phyloP scores from a whole-genome alignment of 2,329 filamentous ascomycete species.

The Sphaerostilbella broomeana region DNA sequence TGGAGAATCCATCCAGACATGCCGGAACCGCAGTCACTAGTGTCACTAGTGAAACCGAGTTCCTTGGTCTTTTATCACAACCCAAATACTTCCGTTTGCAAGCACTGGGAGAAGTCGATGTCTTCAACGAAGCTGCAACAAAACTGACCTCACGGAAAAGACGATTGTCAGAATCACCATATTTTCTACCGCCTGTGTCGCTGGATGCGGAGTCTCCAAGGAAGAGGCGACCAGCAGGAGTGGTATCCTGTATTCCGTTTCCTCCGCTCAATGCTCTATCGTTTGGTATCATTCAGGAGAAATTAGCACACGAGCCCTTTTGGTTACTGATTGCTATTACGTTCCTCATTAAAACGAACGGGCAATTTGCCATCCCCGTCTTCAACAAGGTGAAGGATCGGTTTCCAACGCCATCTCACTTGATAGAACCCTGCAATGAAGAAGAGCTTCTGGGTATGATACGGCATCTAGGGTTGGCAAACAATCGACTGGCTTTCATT shows the following conservation, averaged over 20 bases:
- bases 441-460: constrained; percentile 56
- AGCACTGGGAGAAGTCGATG: too few relatives aligned
- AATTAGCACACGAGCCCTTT: constrained; percentile 68
- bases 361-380: constrained; percentile 65
- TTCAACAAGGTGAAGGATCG: constrained; percentile 60
- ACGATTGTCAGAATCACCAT: constrained; percentile 25
- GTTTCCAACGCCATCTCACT: constrained; percentile 59
- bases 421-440: constrained; percentile 48
- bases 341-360: constrained; percentile 77
- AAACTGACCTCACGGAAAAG: constrained; percentile 12
- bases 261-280: constrained; percentile 54
- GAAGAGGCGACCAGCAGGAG: constrained; percentile 35
- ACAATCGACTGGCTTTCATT: constrained; percentile 59
- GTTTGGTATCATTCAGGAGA: constrained; percentile 83
- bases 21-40: too few relatives aligned
- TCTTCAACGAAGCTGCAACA: too few relatives aligned
- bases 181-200: constrained; percentile 22
- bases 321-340: constrained; percentile 75
- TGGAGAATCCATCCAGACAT: background rate
- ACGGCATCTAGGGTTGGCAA: constrained; percentile 62
- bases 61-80: too few relatives aligned
- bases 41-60: too few relatives aligned
- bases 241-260: constrained; percentile 54
- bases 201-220: constrained; percentile 14
- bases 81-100: too few relatives aligned